Evolutionary conservation across 495 filamentous ascomycete species (phyloP).

Genomic region (Bathelium albidoporum): DNA sequence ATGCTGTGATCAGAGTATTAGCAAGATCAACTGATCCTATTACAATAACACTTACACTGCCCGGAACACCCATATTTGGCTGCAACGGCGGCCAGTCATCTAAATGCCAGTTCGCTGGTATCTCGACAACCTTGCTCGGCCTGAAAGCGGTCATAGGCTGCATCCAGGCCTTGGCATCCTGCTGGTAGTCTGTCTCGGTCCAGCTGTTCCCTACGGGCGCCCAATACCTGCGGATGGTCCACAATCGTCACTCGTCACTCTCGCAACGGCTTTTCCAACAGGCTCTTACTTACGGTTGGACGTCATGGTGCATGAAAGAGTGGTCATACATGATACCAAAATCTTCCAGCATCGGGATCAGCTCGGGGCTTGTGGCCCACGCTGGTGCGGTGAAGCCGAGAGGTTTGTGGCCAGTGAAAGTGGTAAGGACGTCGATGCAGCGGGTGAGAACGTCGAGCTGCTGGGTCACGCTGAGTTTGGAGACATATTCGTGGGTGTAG

Average conservation of each 20-base stretch:
- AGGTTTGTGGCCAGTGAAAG: slow-evolving; percentile 28
- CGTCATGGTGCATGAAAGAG: slow-evolving; percentile 57
- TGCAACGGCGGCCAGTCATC: slow-evolving; percentile 48
- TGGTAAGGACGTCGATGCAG: slow-evolving; percentile 27
- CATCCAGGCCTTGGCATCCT: slow-evolving; percentile 58
- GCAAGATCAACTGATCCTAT: background rate
- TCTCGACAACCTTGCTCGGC: slow-evolving; percentile 51
- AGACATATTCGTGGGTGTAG: slow-evolving; percentile 33
- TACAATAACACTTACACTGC: background rate
- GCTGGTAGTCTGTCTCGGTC: slow-evolving; percentile 51
- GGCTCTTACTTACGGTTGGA: slow-evolving; percentile 35
- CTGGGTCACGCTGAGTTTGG: slow-evolving; percentile 23
- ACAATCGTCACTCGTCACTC: background rate
- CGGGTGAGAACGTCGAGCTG: slow-evolving; percentile 31
- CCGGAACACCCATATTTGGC: slow-evolving; percentile 16
- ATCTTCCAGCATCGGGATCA: slow-evolving; percentile 52
- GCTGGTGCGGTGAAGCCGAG: slow-evolving; percentile 40
- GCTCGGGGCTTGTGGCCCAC: slow-evolving; percentile 60
- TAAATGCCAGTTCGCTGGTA: slow-evolving; percentile 59
- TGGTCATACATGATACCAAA: slow-evolving; percentile 66
- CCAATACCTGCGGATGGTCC: slow-evolving; percentile 35
- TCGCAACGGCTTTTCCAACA: background rate
- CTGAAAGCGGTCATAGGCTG: slow-evolving; percentile 46
- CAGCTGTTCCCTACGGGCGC: slow-evolving; percentile 51
- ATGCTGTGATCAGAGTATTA: slow-evolving; percentile 16